Base-by-base conservation (phyloP, 768 basidiomycete species). In the Tylopilus felleus region DNA sequence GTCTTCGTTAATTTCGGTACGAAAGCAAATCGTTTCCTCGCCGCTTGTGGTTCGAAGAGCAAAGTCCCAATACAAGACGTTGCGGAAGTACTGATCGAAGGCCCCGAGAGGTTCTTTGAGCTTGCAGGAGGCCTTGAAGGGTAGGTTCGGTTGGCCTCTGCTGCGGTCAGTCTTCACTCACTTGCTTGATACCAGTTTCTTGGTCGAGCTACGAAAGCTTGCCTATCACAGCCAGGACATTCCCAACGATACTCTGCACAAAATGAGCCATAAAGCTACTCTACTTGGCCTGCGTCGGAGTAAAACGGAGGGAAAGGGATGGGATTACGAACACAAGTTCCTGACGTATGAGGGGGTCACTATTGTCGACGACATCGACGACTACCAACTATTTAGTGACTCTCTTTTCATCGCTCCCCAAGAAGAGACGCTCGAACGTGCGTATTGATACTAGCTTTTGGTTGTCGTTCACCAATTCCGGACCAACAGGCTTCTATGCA, bases 401-500 rank as follows among this genome's bases (percentile, higher is more conserved):
- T 75, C 75, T 4, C 71, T 94, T 14, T 88, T 85, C 59, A 79
- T 78, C 8, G 88, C 87, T 8, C 87, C 89, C 1, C 88, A 93
- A 67, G 93, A 97, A 67, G 90, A 93, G 61, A 76, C 87, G 4
- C 75, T 96, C 4, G 93, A 96, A 83, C 80, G 84, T 88, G 55
- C 42, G 60, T 14, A 21, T 44, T 35, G 5, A 19, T 31, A 53
- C 44, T 2, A 31, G 6, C 25, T 5, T 17, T 19, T 33, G 25
- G 6, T 39, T 9, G 9, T 5, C 7, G 5, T 9, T 47, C 17
- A 8, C 25, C 28, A 6, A 49, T 21, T 49, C 41, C 13, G 46
- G n/a, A 48, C 28, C 17, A 19, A 31, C 51, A 86, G 87, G 70
- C 4, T 88, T 97, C 63, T 96, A 95, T 65, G 65, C 74, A 1